Evolutionary conservation across 176 grass and related monocot species (phyloP).

Genomic region (Aechmea fasciata): DNA sequence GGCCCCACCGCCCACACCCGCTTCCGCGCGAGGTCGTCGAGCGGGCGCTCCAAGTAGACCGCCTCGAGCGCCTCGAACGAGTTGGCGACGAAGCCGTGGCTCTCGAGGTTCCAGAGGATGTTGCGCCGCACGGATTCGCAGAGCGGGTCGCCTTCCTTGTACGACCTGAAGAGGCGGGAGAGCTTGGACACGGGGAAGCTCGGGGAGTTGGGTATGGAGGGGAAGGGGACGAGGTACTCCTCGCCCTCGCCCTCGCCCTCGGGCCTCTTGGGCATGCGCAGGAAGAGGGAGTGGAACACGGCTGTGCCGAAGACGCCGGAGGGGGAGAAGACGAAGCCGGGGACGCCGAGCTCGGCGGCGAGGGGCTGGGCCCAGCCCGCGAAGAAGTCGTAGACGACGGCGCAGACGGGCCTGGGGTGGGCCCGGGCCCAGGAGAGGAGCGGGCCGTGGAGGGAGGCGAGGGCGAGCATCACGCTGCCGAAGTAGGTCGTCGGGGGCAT

Average conservation of each 20-base stretch:
- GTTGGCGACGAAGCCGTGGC: slow-evolving; percentile 44
- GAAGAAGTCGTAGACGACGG: slow-evolving; percentile 51
- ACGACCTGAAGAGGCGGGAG: slow-evolving; percentile 26
- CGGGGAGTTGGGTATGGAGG: slow-evolving; percentile 22
- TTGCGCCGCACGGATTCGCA: slow-evolving; percentile 30
- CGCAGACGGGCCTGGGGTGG: slow-evolving; percentile 16
- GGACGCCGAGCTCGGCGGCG: slow-evolving; percentile 30
- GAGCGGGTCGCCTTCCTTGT: slow-evolving; percentile 25
- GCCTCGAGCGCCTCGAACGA: slow-evolving; percentile 35
- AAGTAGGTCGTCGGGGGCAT: slow-evolving; percentile 7
- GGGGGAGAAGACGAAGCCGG: slow-evolving; percentile 40
- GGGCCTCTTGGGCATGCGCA: slow-evolving; percentile 12
- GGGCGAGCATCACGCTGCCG: slow-evolving; percentile 17
- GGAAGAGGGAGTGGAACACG: slow-evolving; percentile 33
- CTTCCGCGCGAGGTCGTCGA: slow-evolving; percentile 37
- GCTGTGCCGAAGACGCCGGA: slow-evolving; percentile 33
- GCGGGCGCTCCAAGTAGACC: slow-evolving; percentile 26
- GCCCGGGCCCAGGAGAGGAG: slow-evolving; percentile 27
- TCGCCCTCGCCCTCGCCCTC: slow-evolving; percentile 1
- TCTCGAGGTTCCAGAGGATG: slow-evolving; percentile 38
- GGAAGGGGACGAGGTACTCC: slow-evolving; percentile 23
- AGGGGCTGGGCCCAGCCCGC: slow-evolving; percentile 52
- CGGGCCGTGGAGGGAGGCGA: slow-evolving; percentile 24
- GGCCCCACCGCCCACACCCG: slow-evolving; percentile 45
- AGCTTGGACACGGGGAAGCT: slow-evolving; percentile 35